These are phyloP conservation scores for Pseudognaphalium luteoalbum DNA, from an alignment of 129 eudicot species.

Conservation along the genomic window DNA sequence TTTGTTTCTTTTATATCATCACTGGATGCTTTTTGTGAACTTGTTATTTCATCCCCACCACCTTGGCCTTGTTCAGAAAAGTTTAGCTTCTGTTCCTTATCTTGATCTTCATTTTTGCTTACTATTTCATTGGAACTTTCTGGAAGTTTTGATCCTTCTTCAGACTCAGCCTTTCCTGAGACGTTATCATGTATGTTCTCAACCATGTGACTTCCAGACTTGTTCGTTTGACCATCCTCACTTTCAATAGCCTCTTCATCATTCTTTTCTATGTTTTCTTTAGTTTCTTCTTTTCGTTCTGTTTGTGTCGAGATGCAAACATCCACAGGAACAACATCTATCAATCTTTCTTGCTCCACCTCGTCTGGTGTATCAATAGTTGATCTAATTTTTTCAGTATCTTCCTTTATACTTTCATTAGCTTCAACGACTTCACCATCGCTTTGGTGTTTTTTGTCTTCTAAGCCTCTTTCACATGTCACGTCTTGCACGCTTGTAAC, in stretches of 20 bases:
- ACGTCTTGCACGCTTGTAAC: no score
- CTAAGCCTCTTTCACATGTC: no score
- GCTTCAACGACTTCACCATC: slow-evolving; percentile 14
- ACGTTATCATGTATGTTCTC: slow-evolving; percentile 8
- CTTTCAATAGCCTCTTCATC: slow-evolving; percentile 12
- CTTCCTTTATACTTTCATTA: slow-evolving; percentile 19
- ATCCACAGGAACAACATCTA: neutral
- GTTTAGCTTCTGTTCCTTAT: slow-evolving; percentile 24
- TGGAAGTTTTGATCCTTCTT: slow-evolving; percentile 27
- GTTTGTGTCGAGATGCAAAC: slow-evolving; percentile 13
- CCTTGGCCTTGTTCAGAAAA: slow-evolving; percentile 8
- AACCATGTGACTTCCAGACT: neutral
- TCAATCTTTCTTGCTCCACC: neutral
- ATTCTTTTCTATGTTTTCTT: neutral
- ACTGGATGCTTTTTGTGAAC: slow-evolving; percentile 18
- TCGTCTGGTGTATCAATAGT: neutral
- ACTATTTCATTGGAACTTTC: slow-evolving; percentile 7
- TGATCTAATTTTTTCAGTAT: slow-evolving; percentile 6
- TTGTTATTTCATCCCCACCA: neutral
- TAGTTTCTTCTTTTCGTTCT: slow-evolving; percentile 9
- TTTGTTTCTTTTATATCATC: slow-evolving; percentile 17
- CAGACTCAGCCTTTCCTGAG: neutral
- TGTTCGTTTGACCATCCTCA: slow-evolving; percentile 21
- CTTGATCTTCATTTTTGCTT: slow-evolving; percentile 18
- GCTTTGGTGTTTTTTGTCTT: neutral